Conservation (phyloP, 208 protist species). For the Trypanosoma avium region DNA sequence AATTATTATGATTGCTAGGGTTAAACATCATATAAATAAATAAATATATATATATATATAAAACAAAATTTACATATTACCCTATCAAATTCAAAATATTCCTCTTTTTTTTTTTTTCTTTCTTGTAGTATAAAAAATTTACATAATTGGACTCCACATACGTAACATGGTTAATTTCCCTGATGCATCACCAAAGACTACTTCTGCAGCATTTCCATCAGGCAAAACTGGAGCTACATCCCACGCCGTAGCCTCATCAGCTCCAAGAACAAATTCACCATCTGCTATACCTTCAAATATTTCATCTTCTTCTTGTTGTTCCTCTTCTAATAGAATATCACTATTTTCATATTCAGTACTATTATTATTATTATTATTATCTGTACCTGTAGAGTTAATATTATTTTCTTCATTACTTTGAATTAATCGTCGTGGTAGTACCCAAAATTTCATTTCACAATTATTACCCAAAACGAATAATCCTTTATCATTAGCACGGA, state of each 20-base stretch:
- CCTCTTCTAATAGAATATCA: background rate
- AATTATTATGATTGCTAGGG: no score
- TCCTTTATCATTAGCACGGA: conserved; percentile 9
- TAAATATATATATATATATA: no score
- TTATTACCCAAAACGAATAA: conserved; percentile 26
- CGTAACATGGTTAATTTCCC: conserved; percentile 56
- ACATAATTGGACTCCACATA: conserved; percentile 43
- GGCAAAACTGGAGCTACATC: conserved; percentile 15
- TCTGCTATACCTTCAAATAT: conserved; percentile 27
- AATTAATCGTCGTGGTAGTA: background rate
- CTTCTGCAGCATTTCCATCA: conserved; percentile 16
- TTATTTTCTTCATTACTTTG: background rate
- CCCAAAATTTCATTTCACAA: conserved; percentile 26
- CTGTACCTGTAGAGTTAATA: background rate
- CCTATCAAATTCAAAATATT: background rate
- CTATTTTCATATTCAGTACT: background rate
- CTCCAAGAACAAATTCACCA: conserved; percentile 26
- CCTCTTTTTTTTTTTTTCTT: conserved; percentile 2
- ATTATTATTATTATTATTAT: background rate
- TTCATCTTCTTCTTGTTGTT: conserved; percentile 21
- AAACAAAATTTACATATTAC: no score
- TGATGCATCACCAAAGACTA: conserved; percentile 60
- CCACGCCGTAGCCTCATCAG: conserved; percentile 24
- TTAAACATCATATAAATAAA: no score
- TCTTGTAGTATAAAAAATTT: background rate